These are phyloP conservation scores for Calophaca sinica DNA, from an alignment of 306 rosid genomes.

Conservation along the genomic window DNA sequence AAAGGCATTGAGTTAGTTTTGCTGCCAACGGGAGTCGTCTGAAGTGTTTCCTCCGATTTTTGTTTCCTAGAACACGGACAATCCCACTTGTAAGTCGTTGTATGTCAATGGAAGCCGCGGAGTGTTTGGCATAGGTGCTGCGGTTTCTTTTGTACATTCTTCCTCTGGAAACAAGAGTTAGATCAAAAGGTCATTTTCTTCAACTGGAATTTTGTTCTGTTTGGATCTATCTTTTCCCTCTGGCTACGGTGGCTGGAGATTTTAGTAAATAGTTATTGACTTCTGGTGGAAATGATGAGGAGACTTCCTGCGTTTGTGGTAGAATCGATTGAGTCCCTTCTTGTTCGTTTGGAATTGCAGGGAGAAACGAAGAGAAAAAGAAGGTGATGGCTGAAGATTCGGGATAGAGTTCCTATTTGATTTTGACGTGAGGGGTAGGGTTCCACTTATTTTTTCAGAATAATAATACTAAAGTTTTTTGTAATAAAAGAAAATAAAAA, in stretches of 20 bases:
- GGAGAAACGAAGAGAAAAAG: too few species aligned
- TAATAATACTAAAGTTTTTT: too few species aligned
- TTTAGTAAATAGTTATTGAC: constrained; percentile 18
- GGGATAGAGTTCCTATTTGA: too few species aligned
- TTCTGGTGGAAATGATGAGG: constrained; percentile 18
- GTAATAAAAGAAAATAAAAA: too few species aligned
- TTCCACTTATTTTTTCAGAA: too few species aligned
- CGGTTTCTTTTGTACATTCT: constrained; percentile 62
- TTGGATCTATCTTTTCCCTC: background rate
- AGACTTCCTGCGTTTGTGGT: background rate
- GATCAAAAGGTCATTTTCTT: constrained; percentile 58
- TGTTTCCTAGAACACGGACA: constrained; percentile 66
- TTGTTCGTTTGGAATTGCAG: too few species aligned
- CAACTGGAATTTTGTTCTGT: background rate
- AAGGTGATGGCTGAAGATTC: too few species aligned
- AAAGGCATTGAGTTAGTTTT: constrained; percentile 82
- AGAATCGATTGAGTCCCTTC: too few species aligned
- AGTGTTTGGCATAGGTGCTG: constrained; percentile 80
- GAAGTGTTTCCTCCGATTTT: constrained; percentile 75
- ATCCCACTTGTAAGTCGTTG: constrained; percentile 60
- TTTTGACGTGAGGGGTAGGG: too few species aligned
- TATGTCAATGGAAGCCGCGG: constrained; percentile 72
- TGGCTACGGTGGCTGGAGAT: constrained; percentile 5
- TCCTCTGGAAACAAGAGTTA: constrained; percentile 49
- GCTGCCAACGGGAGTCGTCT: constrained; percentile 74